phyloP scores from a whole-genome alignment of 75 land plant species.

The Azolla pinnata region DNA sequence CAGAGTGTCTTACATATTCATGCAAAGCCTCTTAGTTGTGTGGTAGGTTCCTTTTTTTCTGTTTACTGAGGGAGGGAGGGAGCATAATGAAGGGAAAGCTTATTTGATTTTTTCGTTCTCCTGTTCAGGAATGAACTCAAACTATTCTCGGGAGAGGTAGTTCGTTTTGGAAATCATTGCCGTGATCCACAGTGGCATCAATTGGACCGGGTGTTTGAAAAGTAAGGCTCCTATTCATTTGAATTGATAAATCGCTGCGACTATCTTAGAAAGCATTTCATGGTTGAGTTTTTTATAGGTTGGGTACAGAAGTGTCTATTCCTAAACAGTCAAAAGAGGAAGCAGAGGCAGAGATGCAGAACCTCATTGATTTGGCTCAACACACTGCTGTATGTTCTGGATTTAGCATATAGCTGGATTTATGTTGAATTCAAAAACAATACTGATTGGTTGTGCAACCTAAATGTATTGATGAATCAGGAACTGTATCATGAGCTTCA shows the following conservation, averaged over 20 bases:
- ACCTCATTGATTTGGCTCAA: slow-evolving; percentile 62
- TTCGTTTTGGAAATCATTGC: slow-evolving; percentile 84
- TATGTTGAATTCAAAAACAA: background rate
- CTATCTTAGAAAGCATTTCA: too few relatives aligned
- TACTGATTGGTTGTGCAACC: background rate
- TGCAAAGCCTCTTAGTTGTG: background rate
- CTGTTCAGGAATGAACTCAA: slow-evolving; percentile 64
- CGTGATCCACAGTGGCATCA: slow-evolving; percentile 91
- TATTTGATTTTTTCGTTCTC: background rate
- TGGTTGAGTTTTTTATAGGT: slow-evolving; percentile 30
- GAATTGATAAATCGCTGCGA: too few relatives aligned
- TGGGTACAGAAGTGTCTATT: slow-evolving; percentile 40
- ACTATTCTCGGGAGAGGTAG: slow-evolving; percentile 66
- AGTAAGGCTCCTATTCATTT: slow-evolving; percentile 30
- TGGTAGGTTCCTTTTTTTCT: too few relatives aligned
- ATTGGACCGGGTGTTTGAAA: slow-evolving; percentile 61
- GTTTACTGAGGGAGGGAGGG: background rate
- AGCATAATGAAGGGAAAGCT: background rate
- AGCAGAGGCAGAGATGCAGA: slow-evolving; percentile 52
- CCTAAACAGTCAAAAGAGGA: slow-evolving; percentile 48
- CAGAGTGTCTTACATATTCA: too few relatives aligned
- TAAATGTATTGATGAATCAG: slow-evolving; percentile 25
- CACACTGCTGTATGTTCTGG: slow-evolving; percentile 64
- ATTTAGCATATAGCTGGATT: background rate
- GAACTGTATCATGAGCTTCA: slow-evolving; percentile 90